These are phyloP conservation scores for Schwanniomyces pseudopolymorphus DNA, from an alignment of 805 yeast genomes.

Conservation along the genomic window DNA sequence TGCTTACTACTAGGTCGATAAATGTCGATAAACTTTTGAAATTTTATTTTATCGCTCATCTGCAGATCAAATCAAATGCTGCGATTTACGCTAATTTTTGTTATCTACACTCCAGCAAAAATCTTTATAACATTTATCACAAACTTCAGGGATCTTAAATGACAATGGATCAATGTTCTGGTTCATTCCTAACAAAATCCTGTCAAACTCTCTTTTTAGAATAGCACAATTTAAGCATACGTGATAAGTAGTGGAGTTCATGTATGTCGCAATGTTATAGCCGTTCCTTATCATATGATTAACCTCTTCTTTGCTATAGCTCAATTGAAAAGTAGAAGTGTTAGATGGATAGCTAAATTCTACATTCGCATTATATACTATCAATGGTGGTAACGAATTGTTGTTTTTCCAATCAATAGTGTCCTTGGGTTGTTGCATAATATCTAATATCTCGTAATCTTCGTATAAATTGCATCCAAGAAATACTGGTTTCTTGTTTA, in stretches of 20 bases:
- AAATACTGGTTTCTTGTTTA: conserved; percentile 32
- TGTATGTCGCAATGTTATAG: conserved; percentile 46
- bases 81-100: background rate
- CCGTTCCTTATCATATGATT: conserved; percentile 51
- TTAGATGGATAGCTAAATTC: conserved; percentile 46
- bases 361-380: conserved; percentile 52
- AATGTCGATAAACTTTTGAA: background rate
- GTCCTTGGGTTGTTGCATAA: background rate
- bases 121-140: conserved; percentile 15
- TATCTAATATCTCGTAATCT: conserved; percentile 23
- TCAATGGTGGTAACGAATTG: conserved; percentile 47
- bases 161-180: background rate
- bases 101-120: conserved; percentile 16
- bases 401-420: background rate
- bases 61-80: background rate
- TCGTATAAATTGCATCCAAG: conserved; percentile 41
- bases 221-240: conserved; percentile 59
- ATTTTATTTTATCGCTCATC: background rate
- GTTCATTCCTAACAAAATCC: conserved; percentile 12
- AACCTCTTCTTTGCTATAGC: conserved; percentile 46
- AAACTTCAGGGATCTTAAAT: conserved; percentile 13
- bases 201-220: conserved; percentile 51
- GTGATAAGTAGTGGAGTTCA: conserved; percentile 42
- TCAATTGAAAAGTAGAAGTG: conserved; percentile 58
- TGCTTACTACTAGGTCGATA: no score